Evolutionary conservation across 2,329 filamentous ascomycete genomes (phyloP).

Genomic region (Hysterium pulicare): DNA sequence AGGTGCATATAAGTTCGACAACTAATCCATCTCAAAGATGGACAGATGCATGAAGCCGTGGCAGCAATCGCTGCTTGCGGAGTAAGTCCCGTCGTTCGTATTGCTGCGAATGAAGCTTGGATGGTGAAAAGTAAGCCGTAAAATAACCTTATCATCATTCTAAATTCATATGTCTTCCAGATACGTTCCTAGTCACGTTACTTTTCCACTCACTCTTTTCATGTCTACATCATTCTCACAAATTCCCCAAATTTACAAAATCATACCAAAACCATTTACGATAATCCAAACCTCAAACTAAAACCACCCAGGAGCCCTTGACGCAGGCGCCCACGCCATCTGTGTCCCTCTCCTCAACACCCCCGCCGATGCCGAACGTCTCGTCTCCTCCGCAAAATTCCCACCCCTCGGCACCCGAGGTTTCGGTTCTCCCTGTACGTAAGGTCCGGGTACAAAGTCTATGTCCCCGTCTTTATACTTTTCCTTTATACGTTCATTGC

Average conservation of each 20-base stretch:
- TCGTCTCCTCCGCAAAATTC: constrained; percentile 55
- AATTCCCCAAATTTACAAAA: background rate
- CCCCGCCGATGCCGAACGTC: constrained; percentile 50
- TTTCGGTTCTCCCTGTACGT: constrained; percentile 56
- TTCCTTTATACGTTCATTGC: too few relatives aligned
- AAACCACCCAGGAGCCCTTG: constrained; percentile 47
- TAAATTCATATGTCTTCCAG: background rate
- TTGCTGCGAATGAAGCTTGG: constrained; percentile 58
- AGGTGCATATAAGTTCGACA: background rate
- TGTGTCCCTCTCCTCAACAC: constrained; percentile 54
- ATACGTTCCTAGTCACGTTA: constrained; percentile 1
- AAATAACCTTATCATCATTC: background rate
- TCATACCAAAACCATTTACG: constrained; percentile 3
- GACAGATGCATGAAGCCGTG: constrained; percentile 55
- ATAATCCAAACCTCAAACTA: constrained; percentile 1
- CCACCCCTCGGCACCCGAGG: constrained; percentile 54
- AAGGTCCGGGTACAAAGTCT: too few relatives aligned
- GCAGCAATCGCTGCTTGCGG: constrained; percentile 46
- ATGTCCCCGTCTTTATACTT: too few relatives aligned
- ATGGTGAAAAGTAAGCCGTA: constrained; percentile 55
- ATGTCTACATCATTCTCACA: background rate
- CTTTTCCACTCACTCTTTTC: too few relatives aligned
- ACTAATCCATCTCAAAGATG: constrained; percentile 31
- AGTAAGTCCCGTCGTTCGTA: constrained; percentile 44
- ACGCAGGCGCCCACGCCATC: constrained; percentile 58